Evolutionary conservation across 192 early-diverging fungal genomes (phyloP), one percentile per base, ranked within the genome.

Genomic region (Anaeromyces robustus): DNA sequence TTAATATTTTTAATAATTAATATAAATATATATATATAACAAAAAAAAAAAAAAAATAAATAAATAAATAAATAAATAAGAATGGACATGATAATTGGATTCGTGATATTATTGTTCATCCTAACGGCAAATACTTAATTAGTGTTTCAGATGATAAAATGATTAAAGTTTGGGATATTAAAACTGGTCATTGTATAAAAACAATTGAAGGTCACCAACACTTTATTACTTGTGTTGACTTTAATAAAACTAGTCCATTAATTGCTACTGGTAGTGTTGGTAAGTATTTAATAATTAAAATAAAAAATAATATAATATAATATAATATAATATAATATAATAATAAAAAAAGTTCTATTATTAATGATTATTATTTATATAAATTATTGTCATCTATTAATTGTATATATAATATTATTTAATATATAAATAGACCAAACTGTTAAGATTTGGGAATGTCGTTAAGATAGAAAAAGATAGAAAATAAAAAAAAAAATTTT

Each of bases 11-110:
- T n/a, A n/a, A n/a, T n/a, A n/a, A n/a, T n/a, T n/a, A n/a, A n/a
- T n/a, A n/a, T n/a, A n/a, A n/a, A n/a, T n/a, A n/a, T n/a, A n/a
- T n/a, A n/a, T n/a, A n/a, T n/a, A n/a, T n/a, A n/a, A n/a, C n/a
- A n/a, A n/a, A n/a, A n/a, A n/a, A n/a, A 77, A 78, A 17, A 79
- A 22, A 80, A n/a, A 30, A n/a, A n/a, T n/a, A n/a, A n/a, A n/a
- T n/a, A n/a, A n/a, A n/a, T n/a, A n/a, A n/a, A n/a, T n/a, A n/a
- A n/a, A n/a, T n/a, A n/a, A n/a, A n/a, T 26, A 80, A 94, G 92
- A 85, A 89, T 30, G 95, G 96, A 17, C 96, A 97, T 82, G 95
- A 97, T 78, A 96, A 95, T 83, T 97, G 96, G 96, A 90, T 97
- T 17, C 92, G 96, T 43, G 94, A 92, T 41, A 84, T 98, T 59